Percentiles rank a stretch among this genome's conserved stretches.
Conservation (phyloP, 2,329 filamentous ascomycete genomes). For the Pseudocercospora musae region DNA sequence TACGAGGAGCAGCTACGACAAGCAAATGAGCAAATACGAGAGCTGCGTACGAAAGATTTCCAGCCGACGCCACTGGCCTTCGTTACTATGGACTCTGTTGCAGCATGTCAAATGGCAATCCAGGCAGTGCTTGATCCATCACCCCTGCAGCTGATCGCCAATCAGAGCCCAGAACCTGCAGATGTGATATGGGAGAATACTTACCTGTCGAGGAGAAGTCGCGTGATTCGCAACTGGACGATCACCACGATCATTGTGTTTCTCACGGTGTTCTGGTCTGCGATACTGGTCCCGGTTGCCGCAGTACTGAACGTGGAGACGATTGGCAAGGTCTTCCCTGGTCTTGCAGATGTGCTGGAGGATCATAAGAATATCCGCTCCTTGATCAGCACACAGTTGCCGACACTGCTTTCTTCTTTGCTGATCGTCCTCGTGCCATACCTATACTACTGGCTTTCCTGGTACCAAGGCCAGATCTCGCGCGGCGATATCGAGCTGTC, state of each 20-base stretch:
- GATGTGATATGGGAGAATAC: slow-evolving; percentile 97
- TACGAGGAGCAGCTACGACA: slow-evolving; percentile 80
- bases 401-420: slow-evolving; percentile 79
- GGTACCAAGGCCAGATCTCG: slow-evolving; percentile 90
- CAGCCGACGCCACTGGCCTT: slow-evolving; percentile 80
- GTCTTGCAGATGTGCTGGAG: slow-evolving; percentile 64
- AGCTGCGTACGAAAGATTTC: slow-evolving; percentile 72
- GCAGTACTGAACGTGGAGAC: slow-evolving; percentile 76
- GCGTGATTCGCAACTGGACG: slow-evolving; percentile 75
- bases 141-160: slow-evolving; percentile 79
- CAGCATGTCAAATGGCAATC: slow-evolving; percentile 88
- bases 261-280: slow-evolving; percentile 83
- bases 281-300: slow-evolving; percentile 75
- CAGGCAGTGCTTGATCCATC: slow-evolving; percentile 90
- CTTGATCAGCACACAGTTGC: slow-evolving; percentile 81
- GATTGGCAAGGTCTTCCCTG: slow-evolving; percentile 69
- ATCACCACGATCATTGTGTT: slow-evolving; percentile 80
- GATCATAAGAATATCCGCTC: slow-evolving; percentile 68
- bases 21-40: slow-evolving; percentile 70
- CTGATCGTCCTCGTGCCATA: slow-evolving; percentile 89
- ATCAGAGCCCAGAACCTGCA: slow-evolving; percentile 78
- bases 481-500: slow-evolving; percentile 92
- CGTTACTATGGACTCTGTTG: slow-evolving; percentile 95
- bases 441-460: slow-evolving; percentile 88
- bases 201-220: slow-evolving; percentile 70